These are phyloP conservation scores for Pezicula rhizophila DNA, from an alignment of 2,329 filamentous ascomycete species.

Conservation along the genomic window DNA sequence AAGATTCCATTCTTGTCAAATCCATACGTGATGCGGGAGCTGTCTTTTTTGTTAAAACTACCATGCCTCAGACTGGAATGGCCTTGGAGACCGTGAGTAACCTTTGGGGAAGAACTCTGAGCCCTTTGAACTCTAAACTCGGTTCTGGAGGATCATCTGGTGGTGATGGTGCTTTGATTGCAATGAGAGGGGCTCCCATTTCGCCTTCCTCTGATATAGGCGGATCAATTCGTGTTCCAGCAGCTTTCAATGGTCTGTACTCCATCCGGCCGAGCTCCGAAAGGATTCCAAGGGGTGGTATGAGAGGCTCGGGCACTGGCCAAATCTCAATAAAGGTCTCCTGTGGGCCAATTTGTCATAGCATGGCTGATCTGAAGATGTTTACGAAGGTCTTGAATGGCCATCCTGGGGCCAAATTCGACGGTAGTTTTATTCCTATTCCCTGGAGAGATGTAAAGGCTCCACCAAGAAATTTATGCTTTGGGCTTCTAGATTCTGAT, in stretches of 20 bases:
- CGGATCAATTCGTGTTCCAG: slow-evolving; percentile 27
- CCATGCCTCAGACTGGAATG: slow-evolving; percentile 41
- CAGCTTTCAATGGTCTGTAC: slow-evolving; percentile 26
- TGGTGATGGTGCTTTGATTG: slow-evolving; percentile 34
- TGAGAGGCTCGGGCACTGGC: slow-evolving; percentile 41
- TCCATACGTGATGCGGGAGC: slow-evolving; percentile 36
- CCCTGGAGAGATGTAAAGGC: slow-evolving; percentile 16
- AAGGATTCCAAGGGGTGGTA: slow-evolving; percentile 31
- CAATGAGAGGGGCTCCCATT: slow-evolving; percentile 27
- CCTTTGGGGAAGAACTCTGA: slow-evolving; percentile 42
- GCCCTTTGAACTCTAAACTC: slow-evolving; percentile 34
- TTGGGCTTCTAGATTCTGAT: slow-evolving; percentile 39
- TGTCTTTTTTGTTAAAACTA: slow-evolving; percentile 48
- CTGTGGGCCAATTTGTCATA: slow-evolving; percentile 42
- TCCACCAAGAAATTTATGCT: slow-evolving; percentile 8
- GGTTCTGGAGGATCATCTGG: slow-evolving; percentile 42
- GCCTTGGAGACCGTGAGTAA: slow-evolving; percentile 46
- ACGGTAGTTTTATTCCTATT: slow-evolving; percentile 20
- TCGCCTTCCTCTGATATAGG: slow-evolving; percentile 17
- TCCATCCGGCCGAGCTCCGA: slow-evolving; percentile 24
- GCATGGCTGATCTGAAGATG: slow-evolving; percentile 39
- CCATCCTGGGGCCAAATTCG: slow-evolving; percentile 42
- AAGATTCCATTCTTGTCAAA: slow-evolving; percentile 43
- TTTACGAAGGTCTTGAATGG: slow-evolving; percentile 46
- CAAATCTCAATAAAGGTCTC: slow-evolving; percentile 41